phyloP scores from a whole-genome alignment of 768 basidiomycete genomes.

The Collybiopsis confluens region DNA sequence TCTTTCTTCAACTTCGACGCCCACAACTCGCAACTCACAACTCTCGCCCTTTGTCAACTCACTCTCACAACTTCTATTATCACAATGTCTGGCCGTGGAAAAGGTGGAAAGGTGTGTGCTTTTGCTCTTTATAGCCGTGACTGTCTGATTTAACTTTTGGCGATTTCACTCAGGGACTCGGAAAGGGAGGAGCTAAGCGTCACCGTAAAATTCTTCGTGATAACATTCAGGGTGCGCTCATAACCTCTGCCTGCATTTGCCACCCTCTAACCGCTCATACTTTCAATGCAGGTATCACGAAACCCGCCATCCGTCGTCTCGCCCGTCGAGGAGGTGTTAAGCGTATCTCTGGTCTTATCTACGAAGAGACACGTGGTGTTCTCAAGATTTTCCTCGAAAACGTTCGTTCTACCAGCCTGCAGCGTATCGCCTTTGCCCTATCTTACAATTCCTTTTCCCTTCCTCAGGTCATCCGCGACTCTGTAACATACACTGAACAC shows the following conservation, averaged over 20 bases:
- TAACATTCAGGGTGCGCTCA: conserved; percentile 57
- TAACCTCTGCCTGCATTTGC: background rate
- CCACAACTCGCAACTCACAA: conserved; percentile 6
- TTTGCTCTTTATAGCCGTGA: background rate
- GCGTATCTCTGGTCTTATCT: conserved; percentile 82
- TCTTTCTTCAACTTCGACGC: conserved; percentile 15
- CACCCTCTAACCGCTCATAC: background rate
- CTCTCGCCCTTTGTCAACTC: background rate
- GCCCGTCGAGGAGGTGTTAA: conserved; percentile 91
- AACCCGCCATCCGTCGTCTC: conserved; percentile 80
- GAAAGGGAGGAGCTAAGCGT: conserved; percentile 80
- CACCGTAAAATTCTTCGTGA: conserved; percentile 80
- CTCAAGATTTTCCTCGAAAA: conserved; percentile 86
- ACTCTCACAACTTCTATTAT: background rate
- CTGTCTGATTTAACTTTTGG: background rate
- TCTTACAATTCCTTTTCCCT: background rate
- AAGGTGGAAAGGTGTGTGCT: conserved; percentile 66
- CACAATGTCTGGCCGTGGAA: conserved; percentile 79
- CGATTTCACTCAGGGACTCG: conserved; percentile 72
- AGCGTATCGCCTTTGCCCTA: background rate
- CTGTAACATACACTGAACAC: conserved; percentile 91
- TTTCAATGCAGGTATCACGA: conserved; percentile 55
- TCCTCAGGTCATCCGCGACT: conserved; percentile 74
- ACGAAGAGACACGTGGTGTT: conserved; percentile 89
- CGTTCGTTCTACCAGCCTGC: conserved; percentile 27